Percentiles rank a stretch among this genome's conserved stretches.
Evolutionary conservation across 768 basidiomycete species (phyloP).

Genomic region (Rhodotorula paludigena): DNA sequence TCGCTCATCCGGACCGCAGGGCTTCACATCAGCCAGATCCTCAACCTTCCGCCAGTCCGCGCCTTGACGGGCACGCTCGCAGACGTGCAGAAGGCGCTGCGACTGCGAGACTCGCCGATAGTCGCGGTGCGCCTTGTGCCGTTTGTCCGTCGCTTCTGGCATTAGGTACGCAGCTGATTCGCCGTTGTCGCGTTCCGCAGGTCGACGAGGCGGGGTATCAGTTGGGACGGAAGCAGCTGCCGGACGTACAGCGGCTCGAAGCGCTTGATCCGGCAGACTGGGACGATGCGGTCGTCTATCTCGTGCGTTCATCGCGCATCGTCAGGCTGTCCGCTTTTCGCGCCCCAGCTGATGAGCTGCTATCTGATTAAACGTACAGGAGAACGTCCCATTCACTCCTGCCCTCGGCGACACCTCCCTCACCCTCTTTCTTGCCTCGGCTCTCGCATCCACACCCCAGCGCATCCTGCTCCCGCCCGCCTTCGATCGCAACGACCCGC

Average conservation of each 20-base stretch:
- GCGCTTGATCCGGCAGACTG: constrained; percentile 24
- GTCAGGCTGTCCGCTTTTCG: no score
- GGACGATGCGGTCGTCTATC: constrained; percentile 27
- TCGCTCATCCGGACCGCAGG: background rate
- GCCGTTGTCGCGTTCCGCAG: background rate
- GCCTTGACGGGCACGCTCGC: constrained; percentile 4
- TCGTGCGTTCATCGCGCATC: constrained; percentile 5
- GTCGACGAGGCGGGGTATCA: constrained; percentile 36
- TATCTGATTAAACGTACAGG: background rate
- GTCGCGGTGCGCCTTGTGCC: background rate
- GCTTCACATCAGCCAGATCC: constrained; percentile 11
- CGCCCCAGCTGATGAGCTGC: background rate
- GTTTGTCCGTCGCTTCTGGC: background rate
- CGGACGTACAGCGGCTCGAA: constrained; percentile 12
- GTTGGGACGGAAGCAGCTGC: constrained; percentile 10
- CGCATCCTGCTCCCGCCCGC: constrained; percentile 31
- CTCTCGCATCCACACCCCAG: constrained; percentile 23
- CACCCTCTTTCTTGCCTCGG: constrained; percentile 8
- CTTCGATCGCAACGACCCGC: constrained; percentile 15
- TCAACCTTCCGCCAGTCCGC: background rate
- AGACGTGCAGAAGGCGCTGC: constrained; percentile 17
- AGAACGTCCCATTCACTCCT: constrained; percentile 33
- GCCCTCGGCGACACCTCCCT: constrained; percentile 1
- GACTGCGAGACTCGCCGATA: background rate
- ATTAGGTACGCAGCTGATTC: no score